Evolutionary conservation across 2,329 filamentous ascomycete species (phyloP), one percentile per base, ranked within the genome.

Genomic region (Cytospora leucostoma): DNA sequence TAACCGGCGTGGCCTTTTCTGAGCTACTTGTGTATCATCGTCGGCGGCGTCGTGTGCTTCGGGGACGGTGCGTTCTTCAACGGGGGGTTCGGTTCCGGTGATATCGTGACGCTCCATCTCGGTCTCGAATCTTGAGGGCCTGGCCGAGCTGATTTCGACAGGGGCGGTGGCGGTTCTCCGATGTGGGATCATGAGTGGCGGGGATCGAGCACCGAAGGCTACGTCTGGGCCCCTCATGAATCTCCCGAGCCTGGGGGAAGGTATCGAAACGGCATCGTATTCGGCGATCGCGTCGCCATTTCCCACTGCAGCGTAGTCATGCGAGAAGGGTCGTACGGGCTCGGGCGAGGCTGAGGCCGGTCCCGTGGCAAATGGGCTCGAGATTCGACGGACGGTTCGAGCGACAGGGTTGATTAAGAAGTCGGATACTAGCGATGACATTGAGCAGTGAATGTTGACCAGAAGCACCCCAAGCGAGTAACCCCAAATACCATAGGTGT

Each of bases 321-420:
- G 53, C 63, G 33, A 33, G 58, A 59, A 56, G 54, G 61, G 67
- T 72, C 70, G 69, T 65, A 69, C 79, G 68, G 67, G 73, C 21
- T 73, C 71, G 67, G 67, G 67, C 67, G 67, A 75, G 71, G 61
- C 71, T 71, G 58, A 75, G 71, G 61, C 71, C 71, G 58, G 70
- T 68, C 37, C 53, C 69, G 73, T 64, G 64, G 71, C 69, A 66
- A 75, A 72, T 59, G 71, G 71, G 56, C 72, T 69, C 44, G 87
- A 88, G 67, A 85, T 84, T 66, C 85, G 64, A 47, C 62, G 84
- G 70, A 86, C 86, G 75, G 88, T 86, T 73, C 86, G 84, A 68
- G 88, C 76, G 70, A 88, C 85, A 63, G 87, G 86, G 15, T 54
- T 87, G 74, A 88, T 86, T 69, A 88, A 77, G 72, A 87, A 88